Evolutionary conservation across 495 filamentous ascomycete species (phyloP), one percentile per base, ranked within the genome.

Genomic region (Neurospora sp.): DNA sequence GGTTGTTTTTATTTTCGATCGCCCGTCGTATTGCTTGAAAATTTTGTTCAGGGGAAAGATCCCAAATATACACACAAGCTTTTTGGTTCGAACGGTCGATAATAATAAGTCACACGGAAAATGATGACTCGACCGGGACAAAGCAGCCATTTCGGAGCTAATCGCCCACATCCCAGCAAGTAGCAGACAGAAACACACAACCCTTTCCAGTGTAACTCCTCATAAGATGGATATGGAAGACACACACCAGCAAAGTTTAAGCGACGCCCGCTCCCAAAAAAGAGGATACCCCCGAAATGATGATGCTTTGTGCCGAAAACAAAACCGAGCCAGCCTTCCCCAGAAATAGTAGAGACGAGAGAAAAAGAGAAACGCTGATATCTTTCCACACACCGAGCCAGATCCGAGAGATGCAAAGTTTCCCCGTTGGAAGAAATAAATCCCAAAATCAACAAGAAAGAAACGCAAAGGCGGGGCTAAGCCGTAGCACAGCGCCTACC

Each of bases 321-420:
- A 8, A 35, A 65, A 65, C 53, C 53, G 53, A 61, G 53, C 53
- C 53, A 65, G 14, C 53, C 53, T 65, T 65, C 53, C 53, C 53
- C 53, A 65, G 14, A 35, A 65, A 35, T 65, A 65, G 53, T 65
- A 65, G 27, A 65, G 53, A 65, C 53, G 53, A 65, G 53, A 65
- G 45, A 53, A 53, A 44, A 65, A 65, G 12, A 65, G 53, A 65
- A 27, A 61, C 53, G 53, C 53, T 65, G 53, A 65, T 65, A 65
- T 65, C 53, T 65, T 65, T 65, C 53, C 53, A 65, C 53, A 65
- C 53, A 65, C 53, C 53, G 53, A 65, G 53, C 77, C 74, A 73
- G 73, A 75, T 77, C 77, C 77, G 77, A 78, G 77, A 79, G 53
- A 65, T 79, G 77, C 77, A 78, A 69, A 65, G 53, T 65, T 65